Evolutionary conservation across 257 asterid genomes (phyloP).

Genomic region (Ocimum tenuiflorum): DNA sequence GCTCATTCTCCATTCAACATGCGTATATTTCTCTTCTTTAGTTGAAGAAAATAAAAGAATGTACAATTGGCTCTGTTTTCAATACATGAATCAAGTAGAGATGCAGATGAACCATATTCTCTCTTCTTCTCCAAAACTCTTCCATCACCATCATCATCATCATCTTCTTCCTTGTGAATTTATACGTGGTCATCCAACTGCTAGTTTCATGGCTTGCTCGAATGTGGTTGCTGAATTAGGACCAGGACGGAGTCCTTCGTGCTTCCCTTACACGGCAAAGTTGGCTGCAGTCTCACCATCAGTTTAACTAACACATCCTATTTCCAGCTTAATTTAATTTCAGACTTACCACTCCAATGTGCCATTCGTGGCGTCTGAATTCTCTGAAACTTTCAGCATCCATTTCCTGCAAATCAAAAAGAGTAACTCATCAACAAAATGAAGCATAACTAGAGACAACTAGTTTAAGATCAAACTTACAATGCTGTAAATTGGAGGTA

Average conservation of each 20-base stretch:
- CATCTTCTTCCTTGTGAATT: too few species aligned
- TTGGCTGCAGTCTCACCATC: constrained; percentile 41
- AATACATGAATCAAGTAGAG: too few species aligned
- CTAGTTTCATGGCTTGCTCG: neutral
- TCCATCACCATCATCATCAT: too few species aligned
- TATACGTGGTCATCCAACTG: neutral
- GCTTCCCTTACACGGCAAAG: constrained; percentile 38
- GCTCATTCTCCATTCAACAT: too few species aligned
- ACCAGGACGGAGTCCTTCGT: constrained; percentile 51
- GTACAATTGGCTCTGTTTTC: too few species aligned
- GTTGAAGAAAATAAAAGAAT: too few species aligned
- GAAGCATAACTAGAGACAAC: too few species aligned
- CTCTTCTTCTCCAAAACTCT: too few species aligned
- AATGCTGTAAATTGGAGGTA: constrained; percentile 85
- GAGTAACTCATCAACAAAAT: neutral
- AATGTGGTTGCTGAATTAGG: constrained; percentile 67
- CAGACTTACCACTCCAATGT: constrained; percentile 72
- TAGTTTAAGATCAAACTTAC: constrained; percentile 39
- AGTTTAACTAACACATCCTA: too few species aligned
- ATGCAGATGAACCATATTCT: too few species aligned
- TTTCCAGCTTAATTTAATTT: neutral
- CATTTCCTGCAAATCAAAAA: constrained; percentile 48
- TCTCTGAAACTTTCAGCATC: constrained; percentile 67
- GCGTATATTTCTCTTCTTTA: too few species aligned
- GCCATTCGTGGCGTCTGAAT: constrained; percentile 66